phyloP scores from a whole-genome alignment of 164 flowering plant genomes.

The Sedum album region DNA sequence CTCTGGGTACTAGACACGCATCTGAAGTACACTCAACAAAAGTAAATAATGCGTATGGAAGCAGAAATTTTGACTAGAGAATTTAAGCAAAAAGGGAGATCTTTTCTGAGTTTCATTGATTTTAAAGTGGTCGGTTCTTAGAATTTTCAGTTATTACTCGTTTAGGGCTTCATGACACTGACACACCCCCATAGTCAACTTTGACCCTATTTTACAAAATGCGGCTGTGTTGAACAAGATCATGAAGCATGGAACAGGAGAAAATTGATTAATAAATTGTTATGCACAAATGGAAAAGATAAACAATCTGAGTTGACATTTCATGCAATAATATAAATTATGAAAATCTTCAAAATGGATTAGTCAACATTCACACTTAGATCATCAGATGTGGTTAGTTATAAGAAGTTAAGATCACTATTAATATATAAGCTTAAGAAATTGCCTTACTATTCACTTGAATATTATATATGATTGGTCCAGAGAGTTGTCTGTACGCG shows the following conservation, averaged over 20 bases:
- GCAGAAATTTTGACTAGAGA: background rate
- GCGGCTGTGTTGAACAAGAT: background rate
- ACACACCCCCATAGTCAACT: background rate
- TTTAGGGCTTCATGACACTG: background rate
- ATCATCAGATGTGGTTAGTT: background rate
- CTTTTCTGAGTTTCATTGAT: background rate
- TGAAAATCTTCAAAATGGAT: background rate
- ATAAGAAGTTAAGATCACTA: background rate
- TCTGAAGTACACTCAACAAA: background rate
- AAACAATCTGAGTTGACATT: background rate
- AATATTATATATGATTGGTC: background rate
- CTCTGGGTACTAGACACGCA: background rate
- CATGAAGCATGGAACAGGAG: background rate
- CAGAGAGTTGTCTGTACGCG: background rate
- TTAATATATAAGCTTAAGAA: background rate
- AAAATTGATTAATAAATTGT: background rate
- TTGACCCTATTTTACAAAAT: background rate
- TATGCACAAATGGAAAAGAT: background rate
- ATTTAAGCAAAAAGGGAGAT: background rate
- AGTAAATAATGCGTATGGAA: background rate
- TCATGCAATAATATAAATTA: background rate
- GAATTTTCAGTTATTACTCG: slow-evolving; percentile 1
- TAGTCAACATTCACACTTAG: background rate
- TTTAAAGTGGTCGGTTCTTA: slow-evolving; percentile 1
- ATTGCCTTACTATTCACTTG: background rate